Evolutionary conservation across 2,329 filamentous ascomycete species (phyloP).

Genomic region (Fragosphaeria purpurea): DNA sequence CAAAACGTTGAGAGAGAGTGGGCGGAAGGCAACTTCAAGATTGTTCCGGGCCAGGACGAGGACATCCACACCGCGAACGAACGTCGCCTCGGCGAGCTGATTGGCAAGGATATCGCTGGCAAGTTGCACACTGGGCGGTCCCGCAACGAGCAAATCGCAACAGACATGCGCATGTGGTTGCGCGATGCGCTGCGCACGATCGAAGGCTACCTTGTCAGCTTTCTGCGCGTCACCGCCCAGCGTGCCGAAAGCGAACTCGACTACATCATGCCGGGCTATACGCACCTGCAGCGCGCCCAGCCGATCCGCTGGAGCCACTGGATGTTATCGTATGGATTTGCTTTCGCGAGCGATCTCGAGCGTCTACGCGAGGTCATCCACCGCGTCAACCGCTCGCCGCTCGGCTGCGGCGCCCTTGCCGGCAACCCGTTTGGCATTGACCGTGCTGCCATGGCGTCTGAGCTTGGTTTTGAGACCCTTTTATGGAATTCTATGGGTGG

Average conservation of each 20-base stretch:
- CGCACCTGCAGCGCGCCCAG: constrained; percentile 72
- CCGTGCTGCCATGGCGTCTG: constrained; percentile 65
- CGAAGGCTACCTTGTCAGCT: constrained; percentile 55
- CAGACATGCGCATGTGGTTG: constrained; percentile 85
- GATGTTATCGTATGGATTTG: constrained; percentile 64
- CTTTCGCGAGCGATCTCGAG: constrained; percentile 66
- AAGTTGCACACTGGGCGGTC: constrained; percentile 85
- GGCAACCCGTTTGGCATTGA: constrained; percentile 79
- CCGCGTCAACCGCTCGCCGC: constrained; percentile 62
- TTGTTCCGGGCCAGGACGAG: constrained; percentile 45
- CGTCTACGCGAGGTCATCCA: constrained; percentile 62
- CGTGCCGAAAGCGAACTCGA: constrained; percentile 68
- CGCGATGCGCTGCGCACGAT: constrained; percentile 62
- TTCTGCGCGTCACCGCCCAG: constrained; percentile 58
- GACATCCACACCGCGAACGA: constrained; percentile 62
- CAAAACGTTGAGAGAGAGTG: constrained; percentile 45
- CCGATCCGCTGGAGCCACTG: constrained; percentile 76
- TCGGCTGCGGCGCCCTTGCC: constrained; percentile 68
- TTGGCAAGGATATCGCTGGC: constrained; percentile 73
- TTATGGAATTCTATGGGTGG: constrained; percentile 69
- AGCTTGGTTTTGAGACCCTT: constrained; percentile 69
- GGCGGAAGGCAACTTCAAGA: constrained; percentile 38
- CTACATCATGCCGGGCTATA: constrained; percentile 78
- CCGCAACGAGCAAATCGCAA: constrained; percentile 83
- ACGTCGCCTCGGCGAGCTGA: constrained; percentile 68